phyloP scores from a whole-genome alignment of 176 grass and related monocot genomes.

The Poa pratensis region DNA sequence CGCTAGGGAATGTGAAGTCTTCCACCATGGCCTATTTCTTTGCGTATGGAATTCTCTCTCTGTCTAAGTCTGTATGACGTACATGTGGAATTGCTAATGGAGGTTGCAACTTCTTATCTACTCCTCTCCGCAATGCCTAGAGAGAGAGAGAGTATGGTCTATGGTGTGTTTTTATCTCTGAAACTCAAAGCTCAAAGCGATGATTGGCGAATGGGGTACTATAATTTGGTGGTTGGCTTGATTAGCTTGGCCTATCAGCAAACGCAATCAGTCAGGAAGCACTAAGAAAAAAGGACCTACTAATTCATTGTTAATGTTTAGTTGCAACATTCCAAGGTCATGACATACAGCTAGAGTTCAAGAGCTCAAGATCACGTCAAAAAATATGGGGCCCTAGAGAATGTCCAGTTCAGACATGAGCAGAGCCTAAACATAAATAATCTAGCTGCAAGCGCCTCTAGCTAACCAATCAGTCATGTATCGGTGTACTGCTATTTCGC shows the following conservation, averaged over 20 bases:
- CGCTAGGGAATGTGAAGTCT: conserved; percentile 78
- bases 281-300: conserved; percentile 41
- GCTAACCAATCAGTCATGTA: conserved; percentile 15
- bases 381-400: conserved; percentile 18
- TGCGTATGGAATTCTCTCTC: not conserved
- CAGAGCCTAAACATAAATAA: not conserved
- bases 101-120: conserved; percentile 55
- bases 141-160: conserved; percentile 7
- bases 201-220: conserved; percentile 50
- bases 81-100: conserved; percentile 37
- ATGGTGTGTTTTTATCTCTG: conserved; percentile 28
- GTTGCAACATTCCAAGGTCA: too few species aligned
- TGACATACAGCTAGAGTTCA: conserved; percentile 35
- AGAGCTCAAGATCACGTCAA: not conserved
- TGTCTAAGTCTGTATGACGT: not conserved
- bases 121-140: conserved; percentile 29
- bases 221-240: conserved; percentile 46
- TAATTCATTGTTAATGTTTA: too few species aligned
- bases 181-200: conserved; percentile 27
- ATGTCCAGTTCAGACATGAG: conserved; percentile 34
- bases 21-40: conserved; percentile 68
- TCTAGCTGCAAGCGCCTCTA: not conserved
- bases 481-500: not conserved
- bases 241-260: conserved; percentile 45
- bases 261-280: conserved; percentile 49